Evolutionary conservation across 1,139 yeast species (phyloP).

Genomic region (Candida sp.): DNA sequence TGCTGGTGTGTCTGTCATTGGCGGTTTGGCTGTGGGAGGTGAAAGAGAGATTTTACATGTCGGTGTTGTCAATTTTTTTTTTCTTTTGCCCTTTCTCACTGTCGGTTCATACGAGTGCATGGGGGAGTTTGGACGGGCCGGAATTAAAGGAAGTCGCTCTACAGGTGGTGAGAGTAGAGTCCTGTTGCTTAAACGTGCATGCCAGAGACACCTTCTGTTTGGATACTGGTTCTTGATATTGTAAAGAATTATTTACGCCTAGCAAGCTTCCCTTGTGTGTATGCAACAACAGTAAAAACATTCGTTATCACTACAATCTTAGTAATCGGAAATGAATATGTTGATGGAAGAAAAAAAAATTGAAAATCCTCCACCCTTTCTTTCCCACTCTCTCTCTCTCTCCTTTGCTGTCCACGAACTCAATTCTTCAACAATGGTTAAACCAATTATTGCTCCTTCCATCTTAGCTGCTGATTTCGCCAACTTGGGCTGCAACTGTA

Average conservation of each 20-base stretch:
- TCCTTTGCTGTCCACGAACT: background rate
- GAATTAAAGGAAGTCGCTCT: too few relatives aligned
- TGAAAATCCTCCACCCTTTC: background rate
- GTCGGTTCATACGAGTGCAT: background rate
- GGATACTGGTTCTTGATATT: too few relatives aligned
- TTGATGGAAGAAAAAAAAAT: background rate
- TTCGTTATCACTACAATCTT: background rate
- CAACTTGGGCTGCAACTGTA: constrained; percentile 86
- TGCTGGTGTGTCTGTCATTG: constrained; percentile 4
- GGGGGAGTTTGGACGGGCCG: too few relatives aligned
- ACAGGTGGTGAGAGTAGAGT: too few relatives aligned
- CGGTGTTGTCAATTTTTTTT: background rate
- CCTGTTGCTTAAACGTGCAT: too few relatives aligned
- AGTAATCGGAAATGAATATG: background rate
- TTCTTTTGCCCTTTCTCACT: background rate
- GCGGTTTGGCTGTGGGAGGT: background rate
- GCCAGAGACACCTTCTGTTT: too few relatives aligned
- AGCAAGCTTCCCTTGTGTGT: background rate
- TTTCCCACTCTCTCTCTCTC: background rate
- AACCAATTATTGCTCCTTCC: constrained; percentile 93
- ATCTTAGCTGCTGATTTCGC: constrained; percentile 95
- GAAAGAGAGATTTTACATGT: background rate
- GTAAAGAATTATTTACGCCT: too few relatives aligned
- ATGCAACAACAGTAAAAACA: background rate
- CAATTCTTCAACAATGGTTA: constrained; percentile 53